Percentiles rank a stretch among this genome's conserved stretches.
Evolutionary conservation across 108 stramenopile species (phyloP).

Genomic region (Nitzschia palea): DNA sequence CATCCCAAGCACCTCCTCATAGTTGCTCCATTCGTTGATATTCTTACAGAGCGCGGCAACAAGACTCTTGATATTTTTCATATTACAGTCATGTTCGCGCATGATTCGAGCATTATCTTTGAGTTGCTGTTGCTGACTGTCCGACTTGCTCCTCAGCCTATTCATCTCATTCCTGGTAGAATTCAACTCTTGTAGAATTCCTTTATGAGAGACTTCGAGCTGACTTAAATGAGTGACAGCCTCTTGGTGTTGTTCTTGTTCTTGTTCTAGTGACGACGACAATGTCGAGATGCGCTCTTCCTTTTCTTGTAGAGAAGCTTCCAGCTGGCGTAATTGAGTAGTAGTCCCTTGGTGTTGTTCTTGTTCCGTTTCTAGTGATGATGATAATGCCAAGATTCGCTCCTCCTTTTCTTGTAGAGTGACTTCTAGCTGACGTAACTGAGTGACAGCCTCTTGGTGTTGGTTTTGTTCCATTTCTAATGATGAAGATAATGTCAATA

Average conservation of each 20-base stretch:
- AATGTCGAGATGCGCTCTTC: slow-evolving; percentile 13
- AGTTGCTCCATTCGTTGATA: slow-evolving; percentile 19
- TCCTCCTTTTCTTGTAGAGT: slow-evolving; percentile 19
- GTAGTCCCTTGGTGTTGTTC: background rate
- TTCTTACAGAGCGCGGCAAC: slow-evolving; percentile 13
- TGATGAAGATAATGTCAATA: background rate
- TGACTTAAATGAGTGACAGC: background rate
- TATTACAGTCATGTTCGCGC: slow-evolving; percentile 18
- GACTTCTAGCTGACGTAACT: slow-evolving; percentile 20
- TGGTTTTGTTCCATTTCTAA: background rate
- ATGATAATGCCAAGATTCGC: background rate
- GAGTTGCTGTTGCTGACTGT: background rate
- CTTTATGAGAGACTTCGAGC: background rate
- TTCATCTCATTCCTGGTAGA: slow-evolving; percentile 9
- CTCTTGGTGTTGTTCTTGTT: background rate
- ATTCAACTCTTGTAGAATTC: background rate
- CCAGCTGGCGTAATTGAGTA: slow-evolving; percentile 12
- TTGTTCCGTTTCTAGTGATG: background rate
- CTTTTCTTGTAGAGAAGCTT: slow-evolving; percentile 23
- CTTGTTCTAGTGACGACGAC: background rate
- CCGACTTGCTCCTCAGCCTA: background rate
- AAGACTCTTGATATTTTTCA: slow-evolving; percentile 19
- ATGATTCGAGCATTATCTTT: slow-evolving; percentile 1
- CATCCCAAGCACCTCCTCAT: too few species aligned
- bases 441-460: background rate